These are phyloP conservation scores for Ceratonia siliqua DNA, from an alignment of 306 rosid species.

Conservation along the genomic window DNA sequence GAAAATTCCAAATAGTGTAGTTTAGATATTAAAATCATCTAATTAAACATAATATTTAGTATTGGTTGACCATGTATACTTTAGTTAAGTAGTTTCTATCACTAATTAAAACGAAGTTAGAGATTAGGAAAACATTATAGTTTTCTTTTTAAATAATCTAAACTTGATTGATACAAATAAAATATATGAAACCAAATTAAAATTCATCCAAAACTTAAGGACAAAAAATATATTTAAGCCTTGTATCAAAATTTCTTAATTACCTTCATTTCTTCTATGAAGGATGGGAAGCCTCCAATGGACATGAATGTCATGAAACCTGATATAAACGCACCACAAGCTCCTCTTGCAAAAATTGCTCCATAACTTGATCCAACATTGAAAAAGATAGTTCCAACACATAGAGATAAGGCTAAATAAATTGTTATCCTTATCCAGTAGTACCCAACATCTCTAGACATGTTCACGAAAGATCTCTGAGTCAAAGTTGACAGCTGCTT, in stretches of 20 bases:
- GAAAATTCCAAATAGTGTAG: too few relatives aligned
- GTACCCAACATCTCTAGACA: slow-evolving; percentile 87
- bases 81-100: too few relatives aligned
- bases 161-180: too few relatives aligned
- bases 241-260: slow-evolving; percentile 2
- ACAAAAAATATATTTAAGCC: too few relatives aligned
- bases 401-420: slow-evolving; percentile 64
- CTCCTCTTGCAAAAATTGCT: slow-evolving; percentile 80
- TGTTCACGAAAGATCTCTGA: slow-evolving; percentile 73
- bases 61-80: too few relatives aligned
- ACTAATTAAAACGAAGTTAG: too few relatives aligned
- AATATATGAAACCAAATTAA: too few relatives aligned
- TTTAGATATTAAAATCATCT: too few relatives aligned
- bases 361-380: slow-evolving; percentile 60
- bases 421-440: slow-evolving; percentile 81
- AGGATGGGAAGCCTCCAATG: slow-evolving; percentile 94
- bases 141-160: too few relatives aligned
- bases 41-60: too few relatives aligned
- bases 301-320: slow-evolving; percentile 98
- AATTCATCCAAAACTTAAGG: too few relatives aligned
- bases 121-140: too few relatives aligned
- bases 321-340: slow-evolving; percentile 82
- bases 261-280: slow-evolving; percentile 97
- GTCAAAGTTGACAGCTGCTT: slow-evolving; percentile 81
- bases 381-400: slow-evolving; percentile 72